Evolutionary conservation across 2,329 filamentous ascomycete genomes (phyloP).

Genomic region (Zymoseptoria ardabiliae): DNA sequence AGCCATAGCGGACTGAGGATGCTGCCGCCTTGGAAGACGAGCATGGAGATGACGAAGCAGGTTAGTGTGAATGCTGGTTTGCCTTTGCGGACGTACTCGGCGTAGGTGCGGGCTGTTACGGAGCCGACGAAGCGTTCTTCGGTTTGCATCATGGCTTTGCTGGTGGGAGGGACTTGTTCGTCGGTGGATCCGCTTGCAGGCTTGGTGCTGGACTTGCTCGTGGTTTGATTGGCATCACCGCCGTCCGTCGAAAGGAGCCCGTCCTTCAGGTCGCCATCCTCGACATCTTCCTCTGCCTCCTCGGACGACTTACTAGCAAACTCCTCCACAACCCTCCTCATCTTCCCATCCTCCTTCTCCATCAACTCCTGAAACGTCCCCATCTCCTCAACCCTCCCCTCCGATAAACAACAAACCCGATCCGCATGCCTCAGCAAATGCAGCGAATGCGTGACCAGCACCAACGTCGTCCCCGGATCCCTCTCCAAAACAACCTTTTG

Average conservation of each 20-base stretch:
- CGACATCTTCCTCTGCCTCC: neutral
- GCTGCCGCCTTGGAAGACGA: conserved; percentile 3
- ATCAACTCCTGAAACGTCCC: neutral
- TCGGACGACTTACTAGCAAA: conserved; percentile 1
- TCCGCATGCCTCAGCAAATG: conserved; percentile 2
- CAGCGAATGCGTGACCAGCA: conserved; percentile 5
- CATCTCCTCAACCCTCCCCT: neutral
- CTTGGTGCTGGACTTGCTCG: neutral
- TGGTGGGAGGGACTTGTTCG: neutral
- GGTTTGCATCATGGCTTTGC: conserved; percentile 57
- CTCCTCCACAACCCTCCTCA: conserved; percentile 2
- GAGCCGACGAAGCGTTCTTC: conserved; percentile 63
- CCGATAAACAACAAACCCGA: neutral
- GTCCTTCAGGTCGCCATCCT: neutral
- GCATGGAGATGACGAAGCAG: neutral
- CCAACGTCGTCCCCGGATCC: neutral
- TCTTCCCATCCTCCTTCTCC: neutral
- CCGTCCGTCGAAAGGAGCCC: neutral
- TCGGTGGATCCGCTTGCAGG: neutral
- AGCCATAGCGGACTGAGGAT: neutral
- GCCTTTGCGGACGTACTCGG: conserved; percentile 3
- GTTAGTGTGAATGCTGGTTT: conserved; percentile 3
- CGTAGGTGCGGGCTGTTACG: conserved; percentile 36
- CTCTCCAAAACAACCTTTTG: conserved; percentile 19
- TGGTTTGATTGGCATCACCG: neutral